Percentiles rank a stretch among this genome's conserved stretches.
These are phyloP conservation scores for Zygosaccharomyces pseudorouxii DNA, from an alignment of 805 yeast species.

Conservation along the genomic window DNA sequence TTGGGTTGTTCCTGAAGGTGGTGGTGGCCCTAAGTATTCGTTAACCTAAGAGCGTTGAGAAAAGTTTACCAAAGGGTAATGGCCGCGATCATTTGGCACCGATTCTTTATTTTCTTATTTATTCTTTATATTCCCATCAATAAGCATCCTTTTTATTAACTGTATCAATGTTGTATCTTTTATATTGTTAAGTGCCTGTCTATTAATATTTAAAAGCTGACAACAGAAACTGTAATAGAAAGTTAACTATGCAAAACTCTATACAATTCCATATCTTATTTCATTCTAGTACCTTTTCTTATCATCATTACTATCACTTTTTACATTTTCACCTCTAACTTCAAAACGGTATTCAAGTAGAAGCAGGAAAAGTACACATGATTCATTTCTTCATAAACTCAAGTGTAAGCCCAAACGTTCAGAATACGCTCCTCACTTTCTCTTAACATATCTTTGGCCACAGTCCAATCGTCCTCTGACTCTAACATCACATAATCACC, in stretches of 20 bases:
- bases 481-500: conserved; percentile 86
- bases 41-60: conserved; percentile 47
- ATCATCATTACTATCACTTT: not conserved
- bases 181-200: not conserved
- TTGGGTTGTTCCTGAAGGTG: conserved; percentile 99
- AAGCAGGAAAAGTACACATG: not conserved
- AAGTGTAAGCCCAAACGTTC: conserved; percentile 40
- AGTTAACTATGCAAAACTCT: not conserved
- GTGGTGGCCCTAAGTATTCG: conserved; percentile 95
- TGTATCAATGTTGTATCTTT: not conserved
- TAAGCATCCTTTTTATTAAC: not conserved
- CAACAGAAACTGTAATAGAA: not conserved
- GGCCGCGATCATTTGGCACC: too few relatives aligned
- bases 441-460: conserved; percentile 69
- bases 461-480: conserved; percentile 80
- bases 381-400: not conserved
- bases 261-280: not conserved
- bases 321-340: not conserved
- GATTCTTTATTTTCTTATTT: conserved; percentile 1
- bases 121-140: not conserved
- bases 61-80: not conserved
- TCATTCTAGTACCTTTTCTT: not conserved
- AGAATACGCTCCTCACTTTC: conserved; percentile 48
- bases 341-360: not conserved
- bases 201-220: not conserved